Evolutionary conservation across 164 flowering plant species (phyloP).

Genomic region (Vitis vinifera): DNA sequence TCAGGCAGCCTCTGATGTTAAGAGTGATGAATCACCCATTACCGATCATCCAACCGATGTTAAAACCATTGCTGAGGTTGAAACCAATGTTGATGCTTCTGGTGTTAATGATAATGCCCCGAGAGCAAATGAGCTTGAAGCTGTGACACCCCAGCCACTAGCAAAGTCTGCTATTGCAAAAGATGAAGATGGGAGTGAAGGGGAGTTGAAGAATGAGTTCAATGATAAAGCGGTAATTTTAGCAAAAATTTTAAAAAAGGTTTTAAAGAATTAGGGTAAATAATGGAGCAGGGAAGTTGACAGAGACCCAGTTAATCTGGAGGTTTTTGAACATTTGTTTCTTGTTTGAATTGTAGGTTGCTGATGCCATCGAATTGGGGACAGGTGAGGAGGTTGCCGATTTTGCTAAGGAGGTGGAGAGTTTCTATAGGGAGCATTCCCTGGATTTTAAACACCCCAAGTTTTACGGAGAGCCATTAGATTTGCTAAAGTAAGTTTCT

Average conservation of each 20-base stretch:
- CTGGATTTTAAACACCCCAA: slow-evolving; percentile 58
- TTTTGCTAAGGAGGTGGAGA: slow-evolving; percentile 47
- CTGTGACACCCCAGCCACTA: slow-evolving; percentile 11
- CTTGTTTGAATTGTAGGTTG: slow-evolving; percentile 16
- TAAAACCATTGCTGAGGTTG: slow-evolving; percentile 8
- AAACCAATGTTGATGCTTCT: background rate
- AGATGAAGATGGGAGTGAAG: slow-evolving; percentile 17
- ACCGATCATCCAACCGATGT: slow-evolving; percentile 15
- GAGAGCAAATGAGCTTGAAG: slow-evolving; percentile 15
- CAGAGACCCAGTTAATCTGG: slow-evolving; percentile 8
- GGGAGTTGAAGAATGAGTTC: slow-evolving; percentile 16
- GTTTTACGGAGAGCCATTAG: slow-evolving; percentile 55
- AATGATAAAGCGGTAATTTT: slow-evolving; percentile 22
- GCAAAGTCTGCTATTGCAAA: slow-evolving; percentile 8
- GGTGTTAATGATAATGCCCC: slow-evolving; percentile 3
- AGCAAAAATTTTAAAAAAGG: background rate
- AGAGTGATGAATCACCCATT: slow-evolving; percentile 8
- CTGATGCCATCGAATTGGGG: slow-evolving; percentile 39
- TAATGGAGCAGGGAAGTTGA: slow-evolving; percentile 3
- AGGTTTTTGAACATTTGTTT: background rate
- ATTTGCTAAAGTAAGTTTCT: slow-evolving; percentile 46
- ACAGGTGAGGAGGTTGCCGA: slow-evolving; percentile 39
- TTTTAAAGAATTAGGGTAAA: slow-evolving; percentile 1
- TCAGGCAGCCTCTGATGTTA: slow-evolving; percentile 5
- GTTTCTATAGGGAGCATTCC: slow-evolving; percentile 33